These are phyloP conservation scores for Sophora flavescens DNA, from an alignment of 306 rosid genomes.

Conservation along the genomic window DNA sequence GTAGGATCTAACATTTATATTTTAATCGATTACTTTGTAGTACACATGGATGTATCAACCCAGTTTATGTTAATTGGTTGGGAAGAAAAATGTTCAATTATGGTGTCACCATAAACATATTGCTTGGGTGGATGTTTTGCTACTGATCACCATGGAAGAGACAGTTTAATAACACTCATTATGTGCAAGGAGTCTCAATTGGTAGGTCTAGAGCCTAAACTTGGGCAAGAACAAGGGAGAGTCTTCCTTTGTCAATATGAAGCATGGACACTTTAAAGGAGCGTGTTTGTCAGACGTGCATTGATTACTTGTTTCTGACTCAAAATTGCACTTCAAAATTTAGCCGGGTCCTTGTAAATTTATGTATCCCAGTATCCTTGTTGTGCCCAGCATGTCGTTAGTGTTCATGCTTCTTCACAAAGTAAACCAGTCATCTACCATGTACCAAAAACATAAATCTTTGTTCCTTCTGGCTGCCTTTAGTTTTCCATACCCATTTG, in stretches of 20 bases:
- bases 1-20: slow-evolving; percentile 50
- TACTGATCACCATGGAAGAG: background rate
- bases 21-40: slow-evolving; percentile 24
- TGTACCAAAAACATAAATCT: background rate
- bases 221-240: slow-evolving; percentile 18
- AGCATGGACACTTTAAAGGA: background rate
- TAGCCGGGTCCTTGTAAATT: too few relatives aligned
- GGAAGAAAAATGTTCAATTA: slow-evolving; percentile 25
- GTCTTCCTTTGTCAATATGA: slow-evolving; percentile 22
- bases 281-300: background rate
- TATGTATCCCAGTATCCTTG: too few relatives aligned
- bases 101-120: slow-evolving; percentile 18
- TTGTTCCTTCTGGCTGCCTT: slow-evolving; percentile 26
- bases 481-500: slow-evolving; percentile 26
- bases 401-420: background rate
- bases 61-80: slow-evolving; percentile 9
- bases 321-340: background rate
- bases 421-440: background rate
- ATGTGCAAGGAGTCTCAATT: background rate
- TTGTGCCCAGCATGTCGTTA: background rate
- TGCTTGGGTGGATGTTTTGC: slow-evolving; percentile 11
- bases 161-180: slow-evolving; percentile 1
- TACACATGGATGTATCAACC: slow-evolving; percentile 14
- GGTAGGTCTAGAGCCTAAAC: slow-evolving; percentile 24
- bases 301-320: slow-evolving; percentile 22